Evolutionary conservation across 2,329 filamentous ascomycete genomes (phyloP), one percentile per base, ranked within the genome.

Genomic region (Tolypocladium amazonense): DNA sequence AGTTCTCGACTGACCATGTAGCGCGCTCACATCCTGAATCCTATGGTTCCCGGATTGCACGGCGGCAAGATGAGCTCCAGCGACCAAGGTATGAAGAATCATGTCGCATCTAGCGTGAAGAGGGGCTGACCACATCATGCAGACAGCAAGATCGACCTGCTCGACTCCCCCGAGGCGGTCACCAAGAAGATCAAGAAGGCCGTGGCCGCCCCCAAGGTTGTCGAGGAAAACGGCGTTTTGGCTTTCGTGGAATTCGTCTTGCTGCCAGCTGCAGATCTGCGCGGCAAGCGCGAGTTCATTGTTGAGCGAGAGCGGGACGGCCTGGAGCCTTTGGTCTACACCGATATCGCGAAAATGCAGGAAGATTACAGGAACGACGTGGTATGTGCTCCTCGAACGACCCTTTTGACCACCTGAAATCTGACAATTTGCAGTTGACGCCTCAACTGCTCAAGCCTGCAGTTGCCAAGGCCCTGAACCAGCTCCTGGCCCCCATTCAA

Each of bases 71-170:
- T 96, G 91, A 88, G 84, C 69, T 83, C 87, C n/a, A 88, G 85
- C 67, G 85, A 88, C 61, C 75, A 84, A 61, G 88, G 90, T 77
- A 69, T 30, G 30, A 27, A 39, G 18, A 56, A 9, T 2, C 37
- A 59, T 12, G 9, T 2, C 11, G 20, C 18, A 1, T 43, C 5
- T 4, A 30, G 35, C 6, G 23, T 3, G 47, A 18, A 8, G 20
- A 35, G 33, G 7, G 30, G 35, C 50, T 58, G 14, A 59, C 52
- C n/a, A 14, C 18, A 12, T 20, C 25, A 75, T 35, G 4, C 77
- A 67, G 88, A 92, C 73, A 90, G 86, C 70, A 97, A 97, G 77
- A 95, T 97, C 65, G 94, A 97, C 70, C 81, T 97, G n/a, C 83
- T 97, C 23, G 94, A 97, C 69, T 65, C 82, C 0, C 78, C 88